Evolutionary conservation across 78 protist genomes (phyloP).

Genomic region (Capsaspora owczarzaki): DNA sequence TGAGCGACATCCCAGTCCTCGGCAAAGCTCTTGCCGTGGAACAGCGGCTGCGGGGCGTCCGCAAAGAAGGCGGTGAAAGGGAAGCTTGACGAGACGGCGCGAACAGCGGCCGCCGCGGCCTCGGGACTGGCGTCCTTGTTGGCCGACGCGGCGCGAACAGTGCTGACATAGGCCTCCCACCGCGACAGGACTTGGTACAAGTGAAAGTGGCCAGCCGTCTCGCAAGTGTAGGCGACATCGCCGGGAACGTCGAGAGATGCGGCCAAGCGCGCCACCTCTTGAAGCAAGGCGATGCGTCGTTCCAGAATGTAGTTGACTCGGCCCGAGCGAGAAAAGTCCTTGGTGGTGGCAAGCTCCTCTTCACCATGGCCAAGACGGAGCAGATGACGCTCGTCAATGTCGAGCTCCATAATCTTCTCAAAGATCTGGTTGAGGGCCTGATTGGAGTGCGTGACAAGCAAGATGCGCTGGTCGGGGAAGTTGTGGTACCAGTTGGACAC

Average conservation of each 20-base stretch:
- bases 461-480: constrained; percentile 79
- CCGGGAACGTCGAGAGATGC: constrained; percentile 26
- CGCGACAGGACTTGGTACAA: constrained; percentile 35
- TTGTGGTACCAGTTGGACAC: constrained; percentile 74
- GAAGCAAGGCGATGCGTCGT: constrained; percentile 59
- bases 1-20: not conserved
- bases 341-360: constrained; percentile 60
- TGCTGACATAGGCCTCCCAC: constrained; percentile 31
- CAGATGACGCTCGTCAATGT: constrained; percentile 82
- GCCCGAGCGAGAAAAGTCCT: constrained; percentile 75
- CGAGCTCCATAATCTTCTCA: constrained; percentile 61
- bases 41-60: constrained; percentile 24
- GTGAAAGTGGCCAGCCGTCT: constrained; percentile 79
- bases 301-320: constrained; percentile 82
- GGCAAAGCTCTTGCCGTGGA: not conserved
- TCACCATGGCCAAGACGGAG: constrained; percentile 93
- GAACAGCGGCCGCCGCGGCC: not conserved
- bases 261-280: constrained; percentile 58
- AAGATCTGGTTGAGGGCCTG: constrained; percentile 79
- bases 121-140: not conserved
- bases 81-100: not conserved
- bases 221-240: constrained; percentile 79
- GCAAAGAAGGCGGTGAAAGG: constrained; percentile 25
- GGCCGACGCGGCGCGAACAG: not conserved
- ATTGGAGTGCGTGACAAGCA: constrained; percentile 91